These are phyloP conservation scores for Xanthoceras sorbifolium DNA, from an alignment of 345 rosid genomes.

Conservation along the genomic window DNA sequence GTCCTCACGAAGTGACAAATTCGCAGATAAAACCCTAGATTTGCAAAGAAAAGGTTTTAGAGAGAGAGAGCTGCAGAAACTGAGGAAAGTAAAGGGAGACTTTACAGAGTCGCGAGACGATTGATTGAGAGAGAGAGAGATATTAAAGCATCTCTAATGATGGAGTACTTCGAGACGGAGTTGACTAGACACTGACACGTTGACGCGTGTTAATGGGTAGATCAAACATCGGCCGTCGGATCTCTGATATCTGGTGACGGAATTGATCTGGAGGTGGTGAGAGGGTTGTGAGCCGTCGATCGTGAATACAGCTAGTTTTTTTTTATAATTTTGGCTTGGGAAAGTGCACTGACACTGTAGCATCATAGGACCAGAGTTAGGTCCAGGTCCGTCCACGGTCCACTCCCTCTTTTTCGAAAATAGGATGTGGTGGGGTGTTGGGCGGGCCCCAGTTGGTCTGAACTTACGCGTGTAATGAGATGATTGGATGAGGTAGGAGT, in stretches of 20 bases:
- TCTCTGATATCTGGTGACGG: neutral
- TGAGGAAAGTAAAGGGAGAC: slow-evolving; percentile 14
- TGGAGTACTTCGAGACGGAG: slow-evolving; percentile 27
- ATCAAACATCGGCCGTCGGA: slow-evolving; percentile 11
- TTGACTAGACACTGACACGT: slow-evolving; percentile 27
- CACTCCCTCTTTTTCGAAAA: slow-evolving; percentile 33
- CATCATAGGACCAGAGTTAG: neutral
- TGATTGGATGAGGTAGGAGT: neutral
- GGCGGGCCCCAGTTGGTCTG: slow-evolving; percentile 8
- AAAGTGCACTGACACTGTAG: neutral
- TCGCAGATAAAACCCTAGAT: slow-evolving; percentile 20
- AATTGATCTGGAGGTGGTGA: neutral
- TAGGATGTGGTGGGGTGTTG: neutral
- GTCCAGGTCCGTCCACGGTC: neutral
- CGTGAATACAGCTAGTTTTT: slow-evolving; percentile 28
- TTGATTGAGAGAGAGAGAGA: neutral
- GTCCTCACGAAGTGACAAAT: neutral
- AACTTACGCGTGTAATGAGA: neutral
- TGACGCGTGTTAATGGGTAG: slow-evolving; percentile 27
- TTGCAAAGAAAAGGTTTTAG: neutral
- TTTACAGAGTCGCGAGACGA: slow-evolving; percentile 12
- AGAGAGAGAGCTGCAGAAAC: slow-evolving; percentile 14
- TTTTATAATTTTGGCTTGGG: neutral
- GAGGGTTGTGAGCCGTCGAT: slow-evolving; percentile 31
- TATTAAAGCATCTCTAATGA: slow-evolving; percentile 21